Percentiles rank a stretch among this genome's conserved stretches.
Evolutionary conservation across 306 rosid genomes (phyloP).

Genomic region (Ammopiptanthus mongolicus): DNA sequence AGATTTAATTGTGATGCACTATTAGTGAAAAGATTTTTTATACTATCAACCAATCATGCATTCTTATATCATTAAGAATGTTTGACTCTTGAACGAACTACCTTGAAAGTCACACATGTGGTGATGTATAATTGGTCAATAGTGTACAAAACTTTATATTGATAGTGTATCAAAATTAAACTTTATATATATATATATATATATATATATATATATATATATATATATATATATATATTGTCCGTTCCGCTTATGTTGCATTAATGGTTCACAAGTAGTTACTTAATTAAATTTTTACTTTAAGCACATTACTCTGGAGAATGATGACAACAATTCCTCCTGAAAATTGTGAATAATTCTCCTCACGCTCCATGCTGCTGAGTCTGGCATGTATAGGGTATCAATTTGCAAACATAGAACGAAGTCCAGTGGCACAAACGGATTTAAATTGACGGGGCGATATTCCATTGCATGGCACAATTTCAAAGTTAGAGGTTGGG

Average conservation of each 20-base stretch:
- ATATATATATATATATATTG: no score
- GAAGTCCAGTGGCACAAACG: not conserved
- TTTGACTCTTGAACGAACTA: no score
- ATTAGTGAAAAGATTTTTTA: no score
- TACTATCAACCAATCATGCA: no score
- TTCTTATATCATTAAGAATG: no score
- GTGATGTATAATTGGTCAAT: no score
- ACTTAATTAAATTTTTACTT: not conserved
- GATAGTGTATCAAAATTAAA: no score
- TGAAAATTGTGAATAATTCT: not conserved
- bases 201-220: no score
- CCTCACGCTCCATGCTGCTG: not conserved
- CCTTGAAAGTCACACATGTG: no score
- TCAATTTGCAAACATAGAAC: not conserved
- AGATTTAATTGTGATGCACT: no score
- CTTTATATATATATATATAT: no score
- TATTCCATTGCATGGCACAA: not conserved
- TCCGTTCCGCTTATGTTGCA: not conserved
- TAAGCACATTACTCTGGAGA: not conserved
- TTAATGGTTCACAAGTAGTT: not conserved
- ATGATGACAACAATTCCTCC: not conserved
- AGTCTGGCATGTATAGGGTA: not conserved
- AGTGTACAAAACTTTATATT: no score
- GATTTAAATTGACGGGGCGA: not conserved
- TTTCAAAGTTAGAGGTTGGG: not conserved